Evolutionary conservation across 2,329 filamentous ascomycete genomes (phyloP).

Genomic region (Fonsecaea monophora): DNA sequence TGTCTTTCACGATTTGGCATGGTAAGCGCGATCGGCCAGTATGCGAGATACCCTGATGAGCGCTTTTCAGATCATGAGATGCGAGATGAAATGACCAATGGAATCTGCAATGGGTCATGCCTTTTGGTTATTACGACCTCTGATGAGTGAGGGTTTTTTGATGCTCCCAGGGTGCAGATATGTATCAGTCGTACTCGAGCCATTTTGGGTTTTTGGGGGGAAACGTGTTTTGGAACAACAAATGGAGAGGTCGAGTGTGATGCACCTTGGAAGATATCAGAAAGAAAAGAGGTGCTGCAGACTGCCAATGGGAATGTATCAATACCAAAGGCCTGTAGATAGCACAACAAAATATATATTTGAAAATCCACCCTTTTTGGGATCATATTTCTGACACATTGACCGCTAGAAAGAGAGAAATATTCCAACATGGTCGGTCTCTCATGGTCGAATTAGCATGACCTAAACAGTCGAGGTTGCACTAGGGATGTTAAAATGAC

Average conservation of each 20-base stretch:
- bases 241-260: constrained; percentile 6
- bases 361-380: neutral
- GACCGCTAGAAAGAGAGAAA: too few species aligned
- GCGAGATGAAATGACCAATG: constrained; percentile 18
- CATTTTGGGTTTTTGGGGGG: constrained; percentile 11
- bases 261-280: constrained; percentile 13
- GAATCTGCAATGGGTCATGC: constrained; percentile 12
- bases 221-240: neutral
- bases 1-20: constrained; percentile 19
- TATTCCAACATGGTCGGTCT: neutral
- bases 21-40: constrained; percentile 19
- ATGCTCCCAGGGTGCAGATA: neutral
- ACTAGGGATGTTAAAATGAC: neutral
- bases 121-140: constrained; percentile 30
- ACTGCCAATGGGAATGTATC: constrained; percentile 32
- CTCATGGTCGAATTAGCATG: neutral
- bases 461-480: neutral
- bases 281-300: constrained; percentile 18
- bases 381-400: too few species aligned
- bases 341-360: constrained; percentile 25
- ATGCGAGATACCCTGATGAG: constrained; percentile 21
- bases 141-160: constrained; percentile 21
- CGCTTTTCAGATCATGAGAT: constrained; percentile 19
- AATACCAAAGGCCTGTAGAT: constrained; percentile 28
- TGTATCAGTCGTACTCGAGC: neutral